Evolutionary conservation across 106 monocot genomes (phyloP), one percentile per base, ranked within the genome.

Genomic region (Agapanthus africanus): DNA sequence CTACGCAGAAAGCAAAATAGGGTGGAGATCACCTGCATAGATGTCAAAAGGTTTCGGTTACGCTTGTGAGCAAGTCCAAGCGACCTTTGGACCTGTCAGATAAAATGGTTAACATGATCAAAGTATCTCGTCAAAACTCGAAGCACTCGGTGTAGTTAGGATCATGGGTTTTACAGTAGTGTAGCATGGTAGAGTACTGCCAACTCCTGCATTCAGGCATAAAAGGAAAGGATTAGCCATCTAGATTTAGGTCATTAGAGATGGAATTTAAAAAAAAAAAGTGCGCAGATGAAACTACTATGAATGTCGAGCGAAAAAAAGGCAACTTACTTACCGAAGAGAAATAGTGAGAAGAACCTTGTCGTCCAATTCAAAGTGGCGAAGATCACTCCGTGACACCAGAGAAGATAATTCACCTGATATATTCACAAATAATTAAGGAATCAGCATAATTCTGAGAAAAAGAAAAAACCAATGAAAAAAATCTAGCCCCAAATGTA

Each of bases 21-120:
- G n/a, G n/a, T n/a, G n/a, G n/a, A 51, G 25, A 35, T 76, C 67
- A 95, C 95, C 79, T 31, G 73, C 67, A 23, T 86, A 78, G 23
- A 78, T 72, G 59, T 47, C 74, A 11, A 59, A 22, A 66, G 68
- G 78, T 63, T 83, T 81, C 6, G 88, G 63, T 65, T n/a, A 74
- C 34, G 77, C 80, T 69, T 77, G 80, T 56, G 85, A 83, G 71
- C 95, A 95, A 26, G 85, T 95, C 95, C 95, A 95, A 37, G 69
- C 39, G 44, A 79, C 73, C 66, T 64, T 87, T 66, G 85, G 85
- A 26, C 79, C 95, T 91, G 65, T 46, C 22, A 61, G 71, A n/a
- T n/a, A 67, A 11, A 36, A 27, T 44, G 8, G 11, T 35, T 6
- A 44, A 70, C n/a, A n/a, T n/a, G n/a, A n/a, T n/a, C n/a, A n/a